A percentile compares a stretch with the other conserved stretches of the same genome.
Conservation (phyloP, 2,329 filamentous ascomycete genomes). For the Stachybotrys chlorohalonatus region DNA sequence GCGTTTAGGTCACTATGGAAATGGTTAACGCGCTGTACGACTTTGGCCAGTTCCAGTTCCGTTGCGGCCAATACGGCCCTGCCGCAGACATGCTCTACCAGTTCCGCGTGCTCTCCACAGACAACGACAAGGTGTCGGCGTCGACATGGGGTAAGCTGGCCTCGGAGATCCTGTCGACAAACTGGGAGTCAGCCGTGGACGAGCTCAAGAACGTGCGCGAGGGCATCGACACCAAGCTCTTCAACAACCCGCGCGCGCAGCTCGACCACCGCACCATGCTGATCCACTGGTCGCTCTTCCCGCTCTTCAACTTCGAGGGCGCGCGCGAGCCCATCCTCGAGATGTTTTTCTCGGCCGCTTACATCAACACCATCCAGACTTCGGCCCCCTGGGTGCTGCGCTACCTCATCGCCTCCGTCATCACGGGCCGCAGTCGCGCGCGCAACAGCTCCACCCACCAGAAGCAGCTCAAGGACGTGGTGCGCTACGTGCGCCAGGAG, state of each 20-base stretch:
- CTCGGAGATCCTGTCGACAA: constrained; percentile 86
- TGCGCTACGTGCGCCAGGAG: constrained; percentile 93
- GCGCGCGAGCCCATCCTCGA: constrained; percentile 88
- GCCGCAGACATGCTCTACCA: constrained; percentile 92
- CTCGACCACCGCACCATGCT: constrained; percentile 95
- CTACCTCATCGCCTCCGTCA: constrained; percentile 88
- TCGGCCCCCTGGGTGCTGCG: constrained; percentile 93
- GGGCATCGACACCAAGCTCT: constrained; percentile 85
- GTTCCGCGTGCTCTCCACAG: constrained; percentile 95
- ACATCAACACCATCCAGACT: constrained; percentile 99
- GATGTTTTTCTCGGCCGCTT: constrained; percentile 92
- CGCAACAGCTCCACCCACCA: constrained; percentile 84
- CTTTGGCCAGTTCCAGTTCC: constrained; percentile 95
- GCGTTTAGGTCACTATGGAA: constrained; percentile 65
- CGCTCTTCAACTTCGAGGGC: constrained; percentile 94
- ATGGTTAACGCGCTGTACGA: constrained; percentile 96
- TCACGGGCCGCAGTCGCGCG: constrained; percentile 76
- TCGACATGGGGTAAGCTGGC: constrained; percentile 98
- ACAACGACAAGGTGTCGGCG: constrained; percentile 93
- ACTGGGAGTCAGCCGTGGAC: constrained; percentile 91
- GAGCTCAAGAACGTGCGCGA: constrained; percentile 87
- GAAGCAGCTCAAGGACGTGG: constrained; percentile 96
- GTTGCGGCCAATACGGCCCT: constrained; percentile 85
- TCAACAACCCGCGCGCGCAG: constrained; percentile 92
- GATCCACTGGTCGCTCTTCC: constrained; percentile 97